Evolutionary conservation across 2,329 filamentous ascomycete species (phyloP).

Genomic region (Cladophialophora carrionii): DNA sequence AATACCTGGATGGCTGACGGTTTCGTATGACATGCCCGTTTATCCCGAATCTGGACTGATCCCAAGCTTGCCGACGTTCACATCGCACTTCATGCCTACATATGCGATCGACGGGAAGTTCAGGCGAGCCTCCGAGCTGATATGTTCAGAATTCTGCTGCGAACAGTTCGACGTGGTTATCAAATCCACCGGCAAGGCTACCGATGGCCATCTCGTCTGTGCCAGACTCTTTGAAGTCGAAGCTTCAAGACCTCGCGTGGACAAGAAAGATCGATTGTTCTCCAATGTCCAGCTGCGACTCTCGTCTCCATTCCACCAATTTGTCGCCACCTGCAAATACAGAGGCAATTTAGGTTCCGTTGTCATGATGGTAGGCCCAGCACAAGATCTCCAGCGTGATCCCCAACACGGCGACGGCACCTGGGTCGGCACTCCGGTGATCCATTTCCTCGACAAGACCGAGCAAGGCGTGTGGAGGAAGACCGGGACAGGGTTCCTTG

Average conservation of each 20-base stretch:
- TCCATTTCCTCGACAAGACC: conserved; percentile 4
- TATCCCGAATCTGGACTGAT: background rate
- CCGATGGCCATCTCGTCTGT: background rate
- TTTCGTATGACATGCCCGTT: conserved; percentile 1
- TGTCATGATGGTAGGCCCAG: background rate
- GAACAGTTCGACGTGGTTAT: background rate
- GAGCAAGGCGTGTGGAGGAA: conserved; percentile 8
- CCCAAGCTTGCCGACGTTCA: background rate
- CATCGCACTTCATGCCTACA: background rate
- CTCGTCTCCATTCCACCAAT: background rate
- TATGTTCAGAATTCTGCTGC: background rate
- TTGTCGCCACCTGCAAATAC: background rate
- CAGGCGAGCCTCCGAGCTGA: background rate
- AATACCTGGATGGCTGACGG: background rate
- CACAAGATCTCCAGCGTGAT: background rate
- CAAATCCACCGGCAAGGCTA: background rate
- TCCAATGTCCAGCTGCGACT: background rate
- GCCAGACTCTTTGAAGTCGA: background rate
- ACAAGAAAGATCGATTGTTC: background rate
- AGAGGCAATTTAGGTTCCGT: background rate
- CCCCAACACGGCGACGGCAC: background rate
- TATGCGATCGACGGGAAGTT: background rate
- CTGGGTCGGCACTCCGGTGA: background rate
- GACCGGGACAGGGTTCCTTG: conserved; percentile 2
- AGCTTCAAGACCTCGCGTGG: background rate